A percentile compares a stretch with the other conserved stretches of the same genome.
Conservation (phyloP, 2,329 filamentous ascomycete genomes). For the Boeremia exigua region DNA sequence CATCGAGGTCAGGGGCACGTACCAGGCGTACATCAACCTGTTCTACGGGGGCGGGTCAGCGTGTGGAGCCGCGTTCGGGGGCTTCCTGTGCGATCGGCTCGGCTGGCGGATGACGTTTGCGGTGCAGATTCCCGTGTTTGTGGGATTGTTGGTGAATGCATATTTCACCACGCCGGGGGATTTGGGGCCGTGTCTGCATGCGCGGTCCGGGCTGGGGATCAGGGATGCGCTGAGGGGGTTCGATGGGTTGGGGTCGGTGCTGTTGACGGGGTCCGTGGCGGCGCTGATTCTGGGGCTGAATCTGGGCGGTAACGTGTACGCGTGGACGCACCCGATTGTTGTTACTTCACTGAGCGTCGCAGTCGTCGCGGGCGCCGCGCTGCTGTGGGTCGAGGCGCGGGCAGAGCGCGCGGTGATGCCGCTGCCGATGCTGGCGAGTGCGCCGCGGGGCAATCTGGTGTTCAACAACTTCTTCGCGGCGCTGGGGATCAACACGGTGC, state of each 20-base stretch:
- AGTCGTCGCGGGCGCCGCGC: conserved; percentile 47
- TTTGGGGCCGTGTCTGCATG: conserved; percentile 54
- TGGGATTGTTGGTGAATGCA: conserved; percentile 53
- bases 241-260: conserved; percentile 57
- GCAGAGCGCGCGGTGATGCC: conserved; percentile 57
- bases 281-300: conserved; percentile 59
- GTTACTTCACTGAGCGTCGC: conserved; percentile 54
- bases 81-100: conserved; percentile 70
- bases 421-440: conserved; percentile 53
- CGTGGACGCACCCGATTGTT: conserved; percentile 59
- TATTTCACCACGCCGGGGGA: conserved; percentile 52
- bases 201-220: conserved; percentile 49
- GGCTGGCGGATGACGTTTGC: conserved; percentile 76
- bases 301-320: conserved; percentile 59
- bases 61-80: conserved; percentile 72
- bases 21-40: conserved; percentile 73
- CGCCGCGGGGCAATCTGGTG: conserved; percentile 57
- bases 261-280: conserved; percentile 56
- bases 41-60: conserved; percentile 61
- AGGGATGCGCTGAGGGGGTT: conserved; percentile 55
- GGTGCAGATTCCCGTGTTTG: conserved; percentile 58
- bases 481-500: conserved; percentile 60
- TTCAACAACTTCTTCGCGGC: conserved; percentile 60
- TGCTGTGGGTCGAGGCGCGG: conserved; percentile 50
- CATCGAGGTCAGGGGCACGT: conserved; percentile 73